Conservation (phyloP, 2,329 filamentous ascomycete species). For the Microcera coccophila region DNA sequence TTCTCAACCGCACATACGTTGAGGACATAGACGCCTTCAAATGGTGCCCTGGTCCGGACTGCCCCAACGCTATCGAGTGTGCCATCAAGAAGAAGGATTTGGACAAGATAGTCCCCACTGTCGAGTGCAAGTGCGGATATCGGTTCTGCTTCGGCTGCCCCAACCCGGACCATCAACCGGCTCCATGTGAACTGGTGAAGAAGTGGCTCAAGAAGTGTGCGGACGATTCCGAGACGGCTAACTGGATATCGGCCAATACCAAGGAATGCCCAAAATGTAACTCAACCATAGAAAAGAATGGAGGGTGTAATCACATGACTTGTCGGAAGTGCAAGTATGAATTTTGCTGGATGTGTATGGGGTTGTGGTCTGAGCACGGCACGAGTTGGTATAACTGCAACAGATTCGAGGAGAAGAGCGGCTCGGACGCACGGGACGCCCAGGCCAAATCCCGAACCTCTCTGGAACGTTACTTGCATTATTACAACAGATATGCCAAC, state of each 20-base stretch:
- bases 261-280: constrained; percentile 96
- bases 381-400: constrained; percentile 99
- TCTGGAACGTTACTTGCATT: constrained; percentile 93
- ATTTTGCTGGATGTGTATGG: constrained; percentile 99
- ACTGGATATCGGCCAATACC: constrained; percentile 98
- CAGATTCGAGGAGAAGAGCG: constrained; percentile 92
- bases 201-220: constrained; percentile 97
- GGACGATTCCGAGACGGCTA: constrained; percentile 95
- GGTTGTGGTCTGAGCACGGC: constrained; percentile 95
- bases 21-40: constrained; percentile 94
- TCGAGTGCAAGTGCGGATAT: constrained; percentile 78
- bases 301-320: constrained; percentile 97
- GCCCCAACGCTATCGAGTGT: constrained; percentile 88
- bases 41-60: constrained; percentile 98
- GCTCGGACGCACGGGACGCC: constrained; percentile 81
- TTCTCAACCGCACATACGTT: constrained; percentile 91
- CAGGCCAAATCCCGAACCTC: constrained; percentile 88
- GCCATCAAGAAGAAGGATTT: constrained; percentile 83
- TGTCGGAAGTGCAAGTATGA: constrained; percentile 94
- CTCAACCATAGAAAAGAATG: constrained; percentile 98
- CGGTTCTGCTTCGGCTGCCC: constrained; percentile 95
- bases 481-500: constrained; percentile 98
- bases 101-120: constrained; percentile 79
- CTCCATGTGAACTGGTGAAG: constrained; percentile 87
- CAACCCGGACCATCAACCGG: constrained; percentile 84